Evolutionary conservation across 192 early-diverging fungal genomes (phyloP).

Genomic region (Jimgerdemannia flammicorona): DNA sequence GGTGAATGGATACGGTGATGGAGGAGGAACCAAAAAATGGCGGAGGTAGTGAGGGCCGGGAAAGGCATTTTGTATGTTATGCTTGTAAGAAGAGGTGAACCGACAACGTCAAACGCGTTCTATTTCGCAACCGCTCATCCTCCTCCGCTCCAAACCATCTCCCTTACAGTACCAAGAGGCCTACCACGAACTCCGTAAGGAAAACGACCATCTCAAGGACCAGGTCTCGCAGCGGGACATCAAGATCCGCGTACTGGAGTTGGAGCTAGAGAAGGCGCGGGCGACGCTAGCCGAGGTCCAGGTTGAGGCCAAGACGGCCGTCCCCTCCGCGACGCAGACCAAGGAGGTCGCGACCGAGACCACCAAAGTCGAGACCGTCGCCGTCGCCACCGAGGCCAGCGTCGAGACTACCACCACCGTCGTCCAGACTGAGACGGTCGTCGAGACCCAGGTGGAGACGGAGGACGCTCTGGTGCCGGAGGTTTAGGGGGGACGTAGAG

Average conservation of each 20-base stretch:
- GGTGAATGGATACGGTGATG: too few species aligned
- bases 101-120: neutral
- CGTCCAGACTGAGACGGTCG: neutral
- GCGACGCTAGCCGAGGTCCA: constrained; percentile 22
- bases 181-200: constrained; percentile 68
- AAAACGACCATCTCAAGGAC: constrained; percentile 82
- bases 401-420: neutral
- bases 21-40: neutral
- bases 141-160: neutral
- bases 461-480: neutral
- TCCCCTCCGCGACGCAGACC: neutral
- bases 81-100: neutral
- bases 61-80: neutral
- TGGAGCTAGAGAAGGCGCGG: constrained; percentile 60
- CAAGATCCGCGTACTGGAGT: constrained; percentile 77
- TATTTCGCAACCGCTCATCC: neutral
- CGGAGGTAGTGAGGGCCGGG: neutral
- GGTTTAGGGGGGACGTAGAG: neutral
- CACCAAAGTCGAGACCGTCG: neutral
- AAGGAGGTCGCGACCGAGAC: neutral
- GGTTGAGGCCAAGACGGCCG: constrained; percentile 14
- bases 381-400: neutral
- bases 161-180: constrained; percentile 63
- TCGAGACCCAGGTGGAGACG: neutral
- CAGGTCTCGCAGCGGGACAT: constrained; percentile 64